Conservation (phyloP, 371 early-diverging fungal genomes). For the Cokeromyces recurvatus region DNA sequence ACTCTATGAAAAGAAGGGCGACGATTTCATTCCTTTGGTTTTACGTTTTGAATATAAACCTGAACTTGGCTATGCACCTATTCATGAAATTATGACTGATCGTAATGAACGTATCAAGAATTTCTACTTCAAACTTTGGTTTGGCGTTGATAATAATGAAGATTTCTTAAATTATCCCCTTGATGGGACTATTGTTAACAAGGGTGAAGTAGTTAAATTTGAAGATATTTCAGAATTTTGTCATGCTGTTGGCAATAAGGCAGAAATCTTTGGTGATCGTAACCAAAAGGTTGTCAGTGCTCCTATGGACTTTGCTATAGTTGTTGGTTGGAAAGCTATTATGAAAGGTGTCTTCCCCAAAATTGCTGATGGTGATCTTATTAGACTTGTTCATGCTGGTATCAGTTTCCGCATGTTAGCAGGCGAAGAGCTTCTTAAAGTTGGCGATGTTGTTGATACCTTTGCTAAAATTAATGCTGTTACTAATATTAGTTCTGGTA, state of each 20-base stretch:
- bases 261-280: conserved; percentile 73
- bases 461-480: conserved; percentile 69
- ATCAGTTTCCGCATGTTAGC: conserved; percentile 88
- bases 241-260: conserved; percentile 84
- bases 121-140: conserved; percentile 88
- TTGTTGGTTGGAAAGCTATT: conserved; percentile 89
- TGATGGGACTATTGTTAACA: conserved; percentile 56
- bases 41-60: conserved; percentile 77
- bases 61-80: conserved; percentile 73
- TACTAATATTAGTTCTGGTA: conserved; percentile 80
- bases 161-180: conserved; percentile 47
- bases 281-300: conserved; percentile 59
- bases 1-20: conserved; percentile 65
- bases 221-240: conserved; percentile 73
- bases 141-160: conserved; percentile 50
- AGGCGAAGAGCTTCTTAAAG: conserved; percentile 65
- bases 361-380: conserved; percentile 87
- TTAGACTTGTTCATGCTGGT: conserved; percentile 86
- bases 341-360: conserved; percentile 90
- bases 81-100: conserved; percentile 89
- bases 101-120: conserved; percentile 88
- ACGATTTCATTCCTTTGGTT: conserved; percentile 61
- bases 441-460: conserved; percentile 81
- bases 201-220: conserved; percentile 52
- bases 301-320: conserved; percentile 92